These are phyloP conservation scores for Pouteria campechiana DNA, from an alignment of 179 eudicot species.

Conservation along the genomic window DNA sequence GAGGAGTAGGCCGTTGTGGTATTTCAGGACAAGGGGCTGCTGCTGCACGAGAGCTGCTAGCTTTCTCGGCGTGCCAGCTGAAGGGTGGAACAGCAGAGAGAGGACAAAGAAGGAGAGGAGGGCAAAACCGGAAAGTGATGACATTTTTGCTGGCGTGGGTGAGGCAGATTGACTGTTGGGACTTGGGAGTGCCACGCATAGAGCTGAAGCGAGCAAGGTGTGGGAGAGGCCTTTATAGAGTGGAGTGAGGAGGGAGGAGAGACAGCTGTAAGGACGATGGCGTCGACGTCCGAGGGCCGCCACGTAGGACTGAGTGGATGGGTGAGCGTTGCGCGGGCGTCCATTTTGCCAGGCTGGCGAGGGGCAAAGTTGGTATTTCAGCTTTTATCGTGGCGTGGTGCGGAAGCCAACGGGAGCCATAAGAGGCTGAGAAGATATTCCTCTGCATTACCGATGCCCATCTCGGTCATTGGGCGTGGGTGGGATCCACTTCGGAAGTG, in stretches of 20 bases:
- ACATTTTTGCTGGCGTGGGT: neutral
- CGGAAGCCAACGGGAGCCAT: too few species aligned
- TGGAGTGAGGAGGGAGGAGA: neutral
- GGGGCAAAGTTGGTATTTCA: too few species aligned
- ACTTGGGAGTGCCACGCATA: neutral
- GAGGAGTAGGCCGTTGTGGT: constrained; percentile 59
- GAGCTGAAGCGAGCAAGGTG: neutral
- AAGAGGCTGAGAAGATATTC: too few species aligned
- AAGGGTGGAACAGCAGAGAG: neutral
- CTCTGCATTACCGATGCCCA: too few species aligned
- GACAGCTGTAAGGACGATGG: constrained; percentile 5
- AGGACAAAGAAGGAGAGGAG: neutral
- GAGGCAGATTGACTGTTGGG: neutral
- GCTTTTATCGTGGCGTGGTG: too few species aligned
- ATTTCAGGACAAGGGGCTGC: constrained; percentile 36
- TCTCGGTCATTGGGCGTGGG: too few species aligned
- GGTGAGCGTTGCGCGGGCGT: neutral
- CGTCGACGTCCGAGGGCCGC: neutral
- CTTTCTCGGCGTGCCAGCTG: constrained; percentile 3
- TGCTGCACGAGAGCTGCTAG: constrained; percentile 26
- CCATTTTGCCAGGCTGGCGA: constrained; percentile 5
- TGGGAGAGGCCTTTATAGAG: neutral
- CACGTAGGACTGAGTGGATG: constrained; percentile 10
- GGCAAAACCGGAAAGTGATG: constrained; percentile 5
- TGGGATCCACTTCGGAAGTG: too few species aligned